Evolutionary conservation across 2,329 filamentous ascomycete genomes (phyloP).

Genomic region (Metarhizium humberi): DNA sequence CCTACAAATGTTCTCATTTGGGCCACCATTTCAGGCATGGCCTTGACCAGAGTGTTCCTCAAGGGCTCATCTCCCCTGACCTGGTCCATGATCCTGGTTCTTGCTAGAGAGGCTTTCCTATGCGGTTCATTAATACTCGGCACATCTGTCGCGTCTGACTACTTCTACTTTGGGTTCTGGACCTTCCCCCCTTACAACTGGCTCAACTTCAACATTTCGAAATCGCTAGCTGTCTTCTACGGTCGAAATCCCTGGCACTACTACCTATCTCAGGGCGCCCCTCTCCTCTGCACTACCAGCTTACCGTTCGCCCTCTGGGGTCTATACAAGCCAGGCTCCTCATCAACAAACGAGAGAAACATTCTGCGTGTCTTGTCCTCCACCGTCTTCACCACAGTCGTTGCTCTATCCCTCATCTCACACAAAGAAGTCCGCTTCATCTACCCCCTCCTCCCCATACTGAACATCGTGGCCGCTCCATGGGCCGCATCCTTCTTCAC

Average conservation of each 20-base stretch:
- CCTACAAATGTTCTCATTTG: constrained; percentile 88
- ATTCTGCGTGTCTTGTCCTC: constrained; percentile 38
- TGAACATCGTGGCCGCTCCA: constrained; percentile 71
- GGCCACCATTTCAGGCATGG: constrained; percentile 48
- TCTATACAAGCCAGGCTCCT: constrained; percentile 40
- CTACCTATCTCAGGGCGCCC: constrained; percentile 83
- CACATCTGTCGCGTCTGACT: constrained; percentile 60
- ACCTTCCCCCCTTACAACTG: constrained; percentile 83
- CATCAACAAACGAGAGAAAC: constrained; percentile 25
- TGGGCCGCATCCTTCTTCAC: constrained; percentile 58
- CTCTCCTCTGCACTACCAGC: constrained; percentile 74
- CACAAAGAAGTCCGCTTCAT: constrained; percentile 98
- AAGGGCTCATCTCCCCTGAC: constrained; percentile 31
- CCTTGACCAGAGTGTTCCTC: constrained; percentile 32
- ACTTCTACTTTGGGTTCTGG: constrained; percentile 74
- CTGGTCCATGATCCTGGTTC: constrained; percentile 33
- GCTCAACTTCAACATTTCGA: constrained; percentile 81
- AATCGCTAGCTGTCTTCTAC: constrained; percentile 86
- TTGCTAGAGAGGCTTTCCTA: constrained; percentile 54
- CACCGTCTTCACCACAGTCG: constrained; percentile 49
- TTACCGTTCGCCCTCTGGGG: constrained; percentile 67
- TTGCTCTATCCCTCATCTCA: constrained; percentile 64
- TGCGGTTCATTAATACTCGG: constrained; percentile 55
- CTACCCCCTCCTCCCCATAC: constrained; percentile 79
- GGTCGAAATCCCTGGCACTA: constrained; percentile 87